phyloP scores from a whole-genome alignment of 345 rosid genomes.

The Boechera retrofracta region DNA sequence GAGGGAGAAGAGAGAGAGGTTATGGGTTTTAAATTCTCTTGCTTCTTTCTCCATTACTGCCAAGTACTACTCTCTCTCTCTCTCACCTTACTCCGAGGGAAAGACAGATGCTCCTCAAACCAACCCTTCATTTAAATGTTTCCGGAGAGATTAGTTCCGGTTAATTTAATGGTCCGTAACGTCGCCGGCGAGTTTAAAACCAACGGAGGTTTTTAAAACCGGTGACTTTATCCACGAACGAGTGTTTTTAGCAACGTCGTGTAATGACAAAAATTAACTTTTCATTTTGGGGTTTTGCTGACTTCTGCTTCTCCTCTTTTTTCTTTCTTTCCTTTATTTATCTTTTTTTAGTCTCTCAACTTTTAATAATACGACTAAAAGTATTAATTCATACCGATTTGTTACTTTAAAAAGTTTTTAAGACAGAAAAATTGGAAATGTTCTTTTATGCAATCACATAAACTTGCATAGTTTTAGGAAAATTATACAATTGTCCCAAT shows the following conservation, averaged over 20 bases:
- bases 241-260: conserved; percentile 1
- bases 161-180: not conserved
- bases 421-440: too few species aligned
- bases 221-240: conserved; percentile 19
- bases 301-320: conserved; percentile 19
- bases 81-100: conserved; percentile 19
- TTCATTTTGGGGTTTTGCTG: conserved; percentile 18
- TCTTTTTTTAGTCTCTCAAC: too few species aligned
- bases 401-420: too few species aligned
- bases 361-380: too few species aligned
- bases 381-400: too few species aligned
- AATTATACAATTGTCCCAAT: not conserved
- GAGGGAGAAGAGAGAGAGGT: conserved; percentile 38
- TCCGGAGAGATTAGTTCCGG: not conserved
- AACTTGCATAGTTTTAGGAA: not conserved
- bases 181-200: conserved; percentile 18
- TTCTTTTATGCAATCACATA: too few species aligned
- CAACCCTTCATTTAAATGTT: not conserved
- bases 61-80: conserved; percentile 26
- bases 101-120: conserved; percentile 5
- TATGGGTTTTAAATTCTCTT: conserved; percentile 45
- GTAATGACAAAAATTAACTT: conserved; percentile 39
- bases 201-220: not conserved
- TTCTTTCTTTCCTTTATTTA: too few species aligned
- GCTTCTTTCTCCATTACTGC: conserved; percentile 46